phyloP scores from a whole-genome alignment of 192 early-diverging fungal genomes.

The Linnemannia hyalina region DNA sequence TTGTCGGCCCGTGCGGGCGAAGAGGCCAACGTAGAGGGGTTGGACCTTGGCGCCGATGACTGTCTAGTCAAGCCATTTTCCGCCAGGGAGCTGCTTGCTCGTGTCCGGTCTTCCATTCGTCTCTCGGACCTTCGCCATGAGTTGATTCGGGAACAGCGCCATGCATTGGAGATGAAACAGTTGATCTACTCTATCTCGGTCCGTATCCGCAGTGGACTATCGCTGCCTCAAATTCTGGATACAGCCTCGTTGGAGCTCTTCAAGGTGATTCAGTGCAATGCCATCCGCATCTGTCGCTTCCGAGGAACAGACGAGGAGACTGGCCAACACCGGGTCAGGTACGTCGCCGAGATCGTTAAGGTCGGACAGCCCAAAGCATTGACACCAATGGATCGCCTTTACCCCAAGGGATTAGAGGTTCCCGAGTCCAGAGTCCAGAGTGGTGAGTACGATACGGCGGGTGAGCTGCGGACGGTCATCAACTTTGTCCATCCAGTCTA shows the following conservation, averaged over 20 bases:
- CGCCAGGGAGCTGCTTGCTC: slow-evolving; percentile 65
- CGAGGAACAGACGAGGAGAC: slow-evolving; percentile 28
- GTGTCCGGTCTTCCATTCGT: slow-evolving; percentile 67
- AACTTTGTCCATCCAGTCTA: slow-evolving; percentile 38
- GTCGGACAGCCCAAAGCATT: slow-evolving; percentile 41
- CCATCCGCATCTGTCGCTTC: slow-evolving; percentile 49
- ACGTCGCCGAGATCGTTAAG: slow-evolving; percentile 36
- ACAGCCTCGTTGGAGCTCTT: slow-evolving; percentile 50
- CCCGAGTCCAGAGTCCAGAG: not conserved
- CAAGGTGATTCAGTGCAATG: slow-evolving; percentile 53
- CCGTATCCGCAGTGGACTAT: slow-evolving; percentile 49
- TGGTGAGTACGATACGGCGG: slow-evolving; percentile 16
- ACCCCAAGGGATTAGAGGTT: slow-evolving; percentile 37
- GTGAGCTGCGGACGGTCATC: slow-evolving; percentile 29
- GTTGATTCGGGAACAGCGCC: slow-evolving; percentile 52
- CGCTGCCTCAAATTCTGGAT: slow-evolving; percentile 42
- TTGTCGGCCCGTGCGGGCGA: slow-evolving; percentile 68
- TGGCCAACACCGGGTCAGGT: slow-evolving; percentile 41
- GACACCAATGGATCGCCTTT: slow-evolving; percentile 30
- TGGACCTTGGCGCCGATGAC: slow-evolving; percentile 71
- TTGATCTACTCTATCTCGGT: slow-evolving; percentile 55
- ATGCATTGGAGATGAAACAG: slow-evolving; percentile 54
- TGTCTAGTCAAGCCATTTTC: slow-evolving; percentile 67
- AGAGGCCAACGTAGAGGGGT: slow-evolving; percentile 62
- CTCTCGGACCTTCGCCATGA: slow-evolving; percentile 59